A percentile compares a stretch with the other conserved stretches of the same genome.
Evolutionary conservation across 2,329 filamentous ascomycete genomes (phyloP).

Genomic region (Beauveria varroae): DNA sequence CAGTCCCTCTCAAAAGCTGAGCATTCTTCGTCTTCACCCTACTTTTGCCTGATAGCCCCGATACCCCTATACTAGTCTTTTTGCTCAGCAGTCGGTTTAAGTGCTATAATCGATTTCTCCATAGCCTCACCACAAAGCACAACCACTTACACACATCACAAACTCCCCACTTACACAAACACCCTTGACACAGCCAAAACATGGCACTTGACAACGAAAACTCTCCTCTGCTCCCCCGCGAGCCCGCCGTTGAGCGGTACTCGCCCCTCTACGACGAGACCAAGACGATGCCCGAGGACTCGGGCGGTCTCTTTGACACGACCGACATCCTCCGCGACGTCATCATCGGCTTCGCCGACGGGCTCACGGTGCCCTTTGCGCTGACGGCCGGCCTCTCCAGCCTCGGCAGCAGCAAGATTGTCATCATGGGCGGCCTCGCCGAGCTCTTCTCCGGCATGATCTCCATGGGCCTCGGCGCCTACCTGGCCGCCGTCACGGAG

Average conservation of each 20-base stretch:
- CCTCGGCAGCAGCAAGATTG: constrained; percentile 56
- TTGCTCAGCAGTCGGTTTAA: too few species aligned
- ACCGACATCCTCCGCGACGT: constrained; percentile 50
- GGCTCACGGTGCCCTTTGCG: constrained; percentile 72
- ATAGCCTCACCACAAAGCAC: not conserved
- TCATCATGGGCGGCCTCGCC: constrained; percentile 65
- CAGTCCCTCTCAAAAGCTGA: not conserved
- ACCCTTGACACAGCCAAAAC: not conserved
- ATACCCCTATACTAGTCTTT: not conserved
- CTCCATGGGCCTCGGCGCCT: constrained; percentile 70
- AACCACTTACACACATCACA: not conserved
- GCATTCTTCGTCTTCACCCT: not conserved
- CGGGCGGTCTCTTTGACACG: constrained; percentile 27
- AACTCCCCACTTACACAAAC: not conserved
- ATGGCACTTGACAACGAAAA: constrained; percentile 25
- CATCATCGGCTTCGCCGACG: constrained; percentile 71
- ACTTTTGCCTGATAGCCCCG: not conserved
- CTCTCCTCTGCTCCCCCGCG: constrained; percentile 25
- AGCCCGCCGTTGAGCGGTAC: constrained; percentile 22
- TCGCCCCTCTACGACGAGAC: constrained; percentile 18
- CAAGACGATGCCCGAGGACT: constrained; percentile 15
- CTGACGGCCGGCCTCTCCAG: constrained; percentile 65
- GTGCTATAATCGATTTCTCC: too few species aligned
- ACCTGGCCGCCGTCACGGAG: constrained; percentile 58
- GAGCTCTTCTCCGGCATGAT: constrained; percentile 71